Evolutionary conservation across 345 rosid species (phyloP).

Genomic region (Populus simonii): DNA sequence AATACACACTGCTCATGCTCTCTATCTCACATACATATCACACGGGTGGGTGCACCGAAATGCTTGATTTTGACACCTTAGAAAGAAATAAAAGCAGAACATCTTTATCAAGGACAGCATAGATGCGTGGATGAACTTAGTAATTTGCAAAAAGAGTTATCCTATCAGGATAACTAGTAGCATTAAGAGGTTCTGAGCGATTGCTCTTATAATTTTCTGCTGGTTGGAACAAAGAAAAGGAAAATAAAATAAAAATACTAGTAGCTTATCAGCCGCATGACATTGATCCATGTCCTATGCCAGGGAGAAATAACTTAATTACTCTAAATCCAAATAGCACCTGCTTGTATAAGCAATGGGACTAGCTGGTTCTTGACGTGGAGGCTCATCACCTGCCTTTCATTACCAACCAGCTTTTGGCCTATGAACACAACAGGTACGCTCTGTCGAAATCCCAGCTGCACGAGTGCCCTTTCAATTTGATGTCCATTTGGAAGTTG

Average conservation of each 20-base stretch:
- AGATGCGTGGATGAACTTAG: not conserved
- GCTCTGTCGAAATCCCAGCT: conserved; percentile 26
- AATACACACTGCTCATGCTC: not conserved
- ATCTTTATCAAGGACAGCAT: not conserved
- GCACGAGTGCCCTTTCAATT: conserved; percentile 27
- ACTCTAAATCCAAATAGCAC: conserved; percentile 30
- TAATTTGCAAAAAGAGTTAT: no score
- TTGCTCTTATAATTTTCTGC: not conserved
- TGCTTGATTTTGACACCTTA: not conserved
- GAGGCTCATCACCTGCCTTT: conserved; percentile 30
- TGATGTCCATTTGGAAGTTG: conserved; percentile 22
- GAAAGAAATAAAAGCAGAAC: not conserved
- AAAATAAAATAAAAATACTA: not conserved
- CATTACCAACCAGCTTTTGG: conserved; percentile 22
- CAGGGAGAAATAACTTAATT: no score
- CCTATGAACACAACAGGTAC: conserved; percentile 33
- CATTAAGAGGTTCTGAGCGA: not conserved
- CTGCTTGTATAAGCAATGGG: conserved; percentile 29
- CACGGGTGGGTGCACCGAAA: no score
- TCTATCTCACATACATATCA: no score
- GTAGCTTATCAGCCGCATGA: not conserved
- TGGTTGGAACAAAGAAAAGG: not conserved
- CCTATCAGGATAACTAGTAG: not conserved
- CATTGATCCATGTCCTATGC: not conserved
- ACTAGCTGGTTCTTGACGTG: conserved; percentile 29